Evolutionary conservation across 768 basidiomycete species (phyloP).

Genomic region (Piloderma croceum): DNA sequence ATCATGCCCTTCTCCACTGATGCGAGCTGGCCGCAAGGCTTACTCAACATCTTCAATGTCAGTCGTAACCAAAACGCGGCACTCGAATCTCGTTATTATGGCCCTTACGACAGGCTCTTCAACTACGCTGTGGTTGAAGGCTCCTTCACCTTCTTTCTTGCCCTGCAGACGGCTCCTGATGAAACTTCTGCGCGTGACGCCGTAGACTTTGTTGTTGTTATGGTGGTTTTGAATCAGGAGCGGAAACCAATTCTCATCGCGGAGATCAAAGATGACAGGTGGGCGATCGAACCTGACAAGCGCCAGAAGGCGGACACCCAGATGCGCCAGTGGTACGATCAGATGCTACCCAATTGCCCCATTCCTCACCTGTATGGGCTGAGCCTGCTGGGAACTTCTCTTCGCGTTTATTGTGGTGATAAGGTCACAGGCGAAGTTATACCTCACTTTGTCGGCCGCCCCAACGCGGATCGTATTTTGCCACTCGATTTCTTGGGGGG

Average conservation of each 20-base stretch:
- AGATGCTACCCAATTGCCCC: conserved; percentile 26
- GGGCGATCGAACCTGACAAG: conserved; percentile 18
- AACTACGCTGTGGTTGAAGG: conserved; percentile 28
- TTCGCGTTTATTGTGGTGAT: conserved; percentile 33
- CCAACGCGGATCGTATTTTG: conserved; percentile 12
- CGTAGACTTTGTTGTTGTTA: conserved; percentile 23
- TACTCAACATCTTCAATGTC: conserved; percentile 27
- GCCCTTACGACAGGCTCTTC: conserved; percentile 35
- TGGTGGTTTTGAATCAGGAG: conserved; percentile 26
- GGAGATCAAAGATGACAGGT: conserved; percentile 28
- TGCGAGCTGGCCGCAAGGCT: conserved; percentile 24
- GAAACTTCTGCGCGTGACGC: conserved; percentile 15
- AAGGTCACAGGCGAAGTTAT: conserved; percentile 18
- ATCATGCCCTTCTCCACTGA: conserved; percentile 19
- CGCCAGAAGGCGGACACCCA: conserved; percentile 28
- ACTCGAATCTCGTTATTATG: conserved; percentile 31
- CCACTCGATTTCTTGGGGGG: conserved; percentile 22
- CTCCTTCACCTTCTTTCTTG: conserved; percentile 26
- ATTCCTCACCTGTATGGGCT: conserved; percentile 28
- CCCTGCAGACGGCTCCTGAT: conserved; percentile 24
- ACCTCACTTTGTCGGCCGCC: conserved; percentile 18
- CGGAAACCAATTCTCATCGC: conserved; percentile 28
- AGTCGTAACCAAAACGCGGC: conserved; percentile 18
- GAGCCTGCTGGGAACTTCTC: conserved; percentile 31
- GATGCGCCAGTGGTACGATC: conserved; percentile 24